Evolutionary conservation across 2,329 filamentous ascomycete genomes (phyloP), one percentile per base, ranked within the genome.

Genomic region (Pyrenophora seminiperda): DNA sequence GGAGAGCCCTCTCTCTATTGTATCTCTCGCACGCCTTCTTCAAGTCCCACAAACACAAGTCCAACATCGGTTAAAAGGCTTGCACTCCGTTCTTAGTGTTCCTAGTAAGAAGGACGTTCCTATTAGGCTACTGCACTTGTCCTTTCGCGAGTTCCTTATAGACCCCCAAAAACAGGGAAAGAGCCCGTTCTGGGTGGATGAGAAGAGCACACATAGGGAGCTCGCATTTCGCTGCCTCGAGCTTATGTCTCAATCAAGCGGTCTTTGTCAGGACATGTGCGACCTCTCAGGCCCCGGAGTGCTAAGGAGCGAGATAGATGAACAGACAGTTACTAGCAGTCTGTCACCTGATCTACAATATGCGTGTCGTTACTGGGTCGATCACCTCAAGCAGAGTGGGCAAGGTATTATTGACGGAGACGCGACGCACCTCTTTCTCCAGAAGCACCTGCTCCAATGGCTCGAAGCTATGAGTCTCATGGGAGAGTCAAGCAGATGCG

Each of bases 391-490:
- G 52, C 46, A 62, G 22, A 67, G 54, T 37, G 40, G 42, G 17
- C 5, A 34, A 18, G 10, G 24, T 0, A 51, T 74, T 10, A 18
- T 17, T 24, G 59, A 74, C 41, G 50, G 53, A 15, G 59, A 65
- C 37, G 17, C 57, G 20, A 63, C 67, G 5, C 53, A 75, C 41
- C 1, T 41, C 1, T 79, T 79, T 52, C 57, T 79, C 4, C 50
- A 61, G 10, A 7, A 52, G 11, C 70, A 77, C 19, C 63, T 78
- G 41, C 73, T 79, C 3, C 62, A 78, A 43, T 79, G 75, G 76
- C 59, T 80, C 2, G 76, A 80, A 47, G 70, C 73, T 24, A 64
- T 79, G 2, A 73, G 73, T 37, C 65, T 76, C 4, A 50, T 74
- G 13, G 37, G 44, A 7, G 51, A 57, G 30, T 27, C 69, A 5